Base-by-base conservation (phyloP, 805 yeast species). In the Pichia insulana region DNA sequence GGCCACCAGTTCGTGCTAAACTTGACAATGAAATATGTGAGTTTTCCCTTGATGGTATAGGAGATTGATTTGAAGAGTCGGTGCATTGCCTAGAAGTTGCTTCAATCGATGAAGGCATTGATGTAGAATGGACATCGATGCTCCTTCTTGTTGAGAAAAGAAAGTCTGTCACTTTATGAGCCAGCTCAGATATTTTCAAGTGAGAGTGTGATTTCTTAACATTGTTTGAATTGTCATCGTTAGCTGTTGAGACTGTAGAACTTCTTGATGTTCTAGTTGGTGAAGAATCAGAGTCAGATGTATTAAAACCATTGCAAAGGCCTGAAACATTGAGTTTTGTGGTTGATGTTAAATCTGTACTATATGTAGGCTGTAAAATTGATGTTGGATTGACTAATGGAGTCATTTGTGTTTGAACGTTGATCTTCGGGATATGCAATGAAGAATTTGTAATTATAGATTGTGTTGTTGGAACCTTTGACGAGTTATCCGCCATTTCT, bases 81-180 rank as follows among this genome's bases (percentile, higher is more conserved):
- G 22, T 32, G 16, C 13, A 11, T 10, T 32, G 19, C 12, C 17
- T 13, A 13, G 19, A n/a, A 10, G 37, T 28, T 10, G 37, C 32
- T 3, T 47, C 44, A 6, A 46, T 46, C n/a, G 46, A 33, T 10
- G 48, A 41, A 8, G 28, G 30, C 16, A 20, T 20, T 3, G 33
- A 43, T 6, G 49, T 37, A 33, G 39, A 36, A 15, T 43, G 37
- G 13, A 42, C 22, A 30, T 50, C 52, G 18, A 55, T 48, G 18
- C 40, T 44, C 2, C 50, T 45, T 33, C 44, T 46, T 8, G 57
- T 46, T 3, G 45, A 33, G 12, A 56, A 44, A 11, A 59, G 37
- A 16, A 48, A 50, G 10, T 58, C 63, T 4, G 62, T 49, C 19
- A 58, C 51, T 43, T 54, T 57, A 37, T 55, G 57, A 7, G 58